phyloP scores from a whole-genome alignment of 164 flowering plant species.

The Euptelea pleiosperma region DNA sequence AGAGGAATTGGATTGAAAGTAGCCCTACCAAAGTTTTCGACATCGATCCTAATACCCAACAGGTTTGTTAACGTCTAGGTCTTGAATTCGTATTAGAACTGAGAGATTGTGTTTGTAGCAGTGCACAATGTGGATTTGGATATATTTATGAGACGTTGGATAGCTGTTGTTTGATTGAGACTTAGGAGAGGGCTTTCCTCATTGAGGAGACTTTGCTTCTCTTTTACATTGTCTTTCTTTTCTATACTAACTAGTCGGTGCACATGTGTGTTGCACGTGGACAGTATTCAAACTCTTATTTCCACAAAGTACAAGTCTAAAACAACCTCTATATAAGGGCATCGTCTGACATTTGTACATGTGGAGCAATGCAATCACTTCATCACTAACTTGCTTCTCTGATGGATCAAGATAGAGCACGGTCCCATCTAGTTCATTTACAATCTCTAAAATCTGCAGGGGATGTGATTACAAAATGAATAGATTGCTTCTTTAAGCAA shows the following conservation, averaged over 20 bases:
- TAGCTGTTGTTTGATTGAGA: neutral
- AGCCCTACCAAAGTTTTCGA: slow-evolving; percentile 93
- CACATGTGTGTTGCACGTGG: too few species aligned
- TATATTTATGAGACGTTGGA: too few species aligned
- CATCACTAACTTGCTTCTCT: slow-evolving; percentile 96
- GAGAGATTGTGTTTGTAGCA: neutral
- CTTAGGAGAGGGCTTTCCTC: too few species aligned
- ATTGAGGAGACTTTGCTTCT: neutral
- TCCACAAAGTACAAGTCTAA: too few species aligned
- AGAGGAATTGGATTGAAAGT: slow-evolving; percentile 68
- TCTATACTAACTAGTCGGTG: too few species aligned
- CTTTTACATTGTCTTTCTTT: neutral
- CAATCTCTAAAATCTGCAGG: slow-evolving; percentile 72
- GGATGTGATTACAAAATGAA: neutral
- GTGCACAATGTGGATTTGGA: neutral
- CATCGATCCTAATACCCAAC: slow-evolving; percentile 64
- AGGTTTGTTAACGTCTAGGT: slow-evolving; percentile 37
- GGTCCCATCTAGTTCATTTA: slow-evolving; percentile 60
- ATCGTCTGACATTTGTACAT: too few species aligned
- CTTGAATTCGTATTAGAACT: neutral
- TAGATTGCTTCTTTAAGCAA: neutral
- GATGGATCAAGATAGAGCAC: slow-evolving; percentile 62
- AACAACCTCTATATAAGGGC: too few species aligned
- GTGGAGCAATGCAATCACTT: slow-evolving; percentile 83
- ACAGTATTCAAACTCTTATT: too few species aligned